These are phyloP conservation scores for Mycena epipterygia DNA, from an alignment of 768 basidiomycete genomes.

Conservation along the genomic window DNA sequence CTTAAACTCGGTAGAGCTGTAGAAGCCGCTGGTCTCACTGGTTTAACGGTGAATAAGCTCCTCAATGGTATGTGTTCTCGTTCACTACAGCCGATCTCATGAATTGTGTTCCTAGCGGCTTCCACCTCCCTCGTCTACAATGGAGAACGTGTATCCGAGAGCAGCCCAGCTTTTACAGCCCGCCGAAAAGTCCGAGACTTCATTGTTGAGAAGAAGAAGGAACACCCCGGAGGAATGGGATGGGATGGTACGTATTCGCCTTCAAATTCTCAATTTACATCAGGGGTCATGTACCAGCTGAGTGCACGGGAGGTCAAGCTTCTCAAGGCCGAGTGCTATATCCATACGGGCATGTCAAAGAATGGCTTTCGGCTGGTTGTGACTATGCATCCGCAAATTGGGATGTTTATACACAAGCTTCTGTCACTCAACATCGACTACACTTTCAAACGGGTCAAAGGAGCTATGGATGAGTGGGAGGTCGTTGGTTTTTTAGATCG, in stretches of 20 bases:
- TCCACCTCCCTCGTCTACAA: conserved; percentile 4
- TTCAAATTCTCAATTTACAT: neutral
- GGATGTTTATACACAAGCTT: conserved; percentile 21
- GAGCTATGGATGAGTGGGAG: conserved; percentile 40
- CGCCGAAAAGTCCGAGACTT: conserved; percentile 11
- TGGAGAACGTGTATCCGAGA: neutral
- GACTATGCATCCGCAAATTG: conserved; percentile 19
- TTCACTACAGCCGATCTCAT: neutral
- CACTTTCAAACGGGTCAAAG: conserved; percentile 41
- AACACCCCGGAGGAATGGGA: conserved; percentile 15
- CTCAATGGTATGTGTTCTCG: conserved; percentile 6
- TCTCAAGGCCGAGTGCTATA: conserved; percentile 10
- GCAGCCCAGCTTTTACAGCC: conserved; percentile 15
- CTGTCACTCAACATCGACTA: conserved; percentile 33
- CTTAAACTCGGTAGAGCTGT: conserved; percentile 5
- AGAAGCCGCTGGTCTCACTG: neutral
- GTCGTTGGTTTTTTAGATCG: conserved; percentile 25
- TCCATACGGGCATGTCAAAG: conserved; percentile 17
- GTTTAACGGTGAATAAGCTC: conserved; percentile 8
- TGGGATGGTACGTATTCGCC: neutral
- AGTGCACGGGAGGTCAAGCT: neutral
- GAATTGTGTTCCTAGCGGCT: neutral
- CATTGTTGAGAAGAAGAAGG: conserved; percentile 16
- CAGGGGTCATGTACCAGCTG: conserved; percentile 2
- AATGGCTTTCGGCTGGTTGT: conserved; percentile 17